Evolutionary conservation across 257 asterid species (phyloP).

Genomic region (Solanum gracilifrons): DNA sequence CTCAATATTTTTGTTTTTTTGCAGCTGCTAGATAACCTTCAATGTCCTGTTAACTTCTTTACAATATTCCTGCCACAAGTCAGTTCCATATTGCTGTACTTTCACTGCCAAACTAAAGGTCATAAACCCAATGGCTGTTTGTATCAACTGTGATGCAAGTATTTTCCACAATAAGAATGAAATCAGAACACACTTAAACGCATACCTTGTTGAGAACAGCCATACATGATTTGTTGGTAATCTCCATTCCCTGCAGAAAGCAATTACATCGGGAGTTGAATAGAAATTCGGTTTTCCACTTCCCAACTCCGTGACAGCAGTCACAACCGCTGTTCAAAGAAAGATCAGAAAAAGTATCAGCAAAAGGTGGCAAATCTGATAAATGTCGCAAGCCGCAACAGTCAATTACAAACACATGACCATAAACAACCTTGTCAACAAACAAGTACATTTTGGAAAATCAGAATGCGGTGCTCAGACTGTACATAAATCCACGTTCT

Average conservation of each 20-base stretch:
- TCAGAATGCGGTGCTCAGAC: not conserved
- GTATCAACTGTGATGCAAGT: not conserved
- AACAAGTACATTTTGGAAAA: not conserved
- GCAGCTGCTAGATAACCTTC: not conserved
- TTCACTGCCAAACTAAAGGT: not conserved
- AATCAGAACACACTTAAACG: not conserved
- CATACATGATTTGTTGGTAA: constrained; percentile 91
- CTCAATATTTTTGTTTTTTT: not conserved
- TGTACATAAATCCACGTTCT: not conserved
- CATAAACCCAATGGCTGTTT: not conserved
- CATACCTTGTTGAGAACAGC: constrained; percentile 91
- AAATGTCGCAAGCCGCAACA: not conserved
- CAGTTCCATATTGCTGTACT: not conserved
- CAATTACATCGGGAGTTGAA: constrained; percentile 81
- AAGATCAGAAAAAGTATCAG: constrained; percentile 4
- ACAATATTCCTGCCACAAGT: not conserved
- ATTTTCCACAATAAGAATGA: not conserved
- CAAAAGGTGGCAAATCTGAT: not conserved
- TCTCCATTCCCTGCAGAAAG: constrained; percentile 88
- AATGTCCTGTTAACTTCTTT: not conserved
- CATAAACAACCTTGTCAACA: not conserved
- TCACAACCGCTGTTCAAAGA: constrained; percentile 68
- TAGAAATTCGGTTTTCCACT: constrained; percentile 86
- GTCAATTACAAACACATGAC: not conserved
- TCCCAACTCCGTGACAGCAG: constrained; percentile 92